Evolutionary conservation across 805 yeast species (phyloP).

Genomic region (Cyberlindnera misumaiensis): DNA sequence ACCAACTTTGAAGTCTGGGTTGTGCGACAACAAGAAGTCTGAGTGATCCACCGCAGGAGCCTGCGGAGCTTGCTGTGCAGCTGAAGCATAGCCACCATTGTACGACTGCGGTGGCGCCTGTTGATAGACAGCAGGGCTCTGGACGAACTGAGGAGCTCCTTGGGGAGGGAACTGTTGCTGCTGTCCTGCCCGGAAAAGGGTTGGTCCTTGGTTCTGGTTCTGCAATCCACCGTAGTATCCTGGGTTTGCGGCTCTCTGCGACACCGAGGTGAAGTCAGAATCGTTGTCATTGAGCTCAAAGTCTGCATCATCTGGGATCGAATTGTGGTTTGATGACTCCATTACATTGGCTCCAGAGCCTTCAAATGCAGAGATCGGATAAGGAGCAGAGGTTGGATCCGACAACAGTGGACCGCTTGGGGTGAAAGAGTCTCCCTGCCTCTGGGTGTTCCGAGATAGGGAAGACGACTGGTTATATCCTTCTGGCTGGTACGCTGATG

Average conservation of each 20-base stretch:
- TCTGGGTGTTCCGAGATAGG: too few species aligned
- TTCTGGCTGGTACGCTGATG: too few species aligned
- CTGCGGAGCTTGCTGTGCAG: constrained; percentile 1
- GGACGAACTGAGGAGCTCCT: neutral
- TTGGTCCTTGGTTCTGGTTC: constrained; percentile 19
- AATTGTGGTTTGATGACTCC: neutral
- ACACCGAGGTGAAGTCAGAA: constrained; percentile 72
- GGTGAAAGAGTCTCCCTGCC: too few species aligned
- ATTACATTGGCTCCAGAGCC: neutral
- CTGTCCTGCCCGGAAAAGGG: too few species aligned
- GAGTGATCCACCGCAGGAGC: constrained; percentile 23
- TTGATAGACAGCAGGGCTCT: neutral
- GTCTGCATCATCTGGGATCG: constrained; percentile 3
- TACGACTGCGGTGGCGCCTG: neutral
- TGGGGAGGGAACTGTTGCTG: constrained; percentile 3
- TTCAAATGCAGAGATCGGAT: neutral
- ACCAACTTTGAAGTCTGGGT: constrained; percentile 39
- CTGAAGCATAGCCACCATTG: neutral
- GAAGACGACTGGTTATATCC: neutral
- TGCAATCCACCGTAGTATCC: constrained; percentile 35
- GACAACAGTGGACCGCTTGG: neutral
- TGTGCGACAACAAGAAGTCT: constrained; percentile 37
- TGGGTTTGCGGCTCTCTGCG: constrained; percentile 70
- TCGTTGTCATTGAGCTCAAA: constrained; percentile 24
- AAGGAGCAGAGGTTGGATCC: neutral